Evolutionary conservation across 306 rosid species (phyloP).

Genomic region (Inga laurina): DNA sequence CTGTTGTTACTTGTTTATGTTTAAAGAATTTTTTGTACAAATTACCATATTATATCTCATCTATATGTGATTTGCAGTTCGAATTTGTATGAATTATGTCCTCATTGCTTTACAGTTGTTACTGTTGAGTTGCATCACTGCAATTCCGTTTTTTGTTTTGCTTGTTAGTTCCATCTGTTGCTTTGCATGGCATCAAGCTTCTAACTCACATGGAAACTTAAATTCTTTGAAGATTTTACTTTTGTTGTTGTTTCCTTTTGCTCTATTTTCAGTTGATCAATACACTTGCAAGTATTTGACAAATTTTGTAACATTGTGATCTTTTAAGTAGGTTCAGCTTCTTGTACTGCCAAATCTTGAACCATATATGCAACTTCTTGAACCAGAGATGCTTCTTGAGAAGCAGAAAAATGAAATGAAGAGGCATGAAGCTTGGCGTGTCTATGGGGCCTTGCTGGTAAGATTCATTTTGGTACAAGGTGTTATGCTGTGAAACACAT

Average conservation of each 20-base stretch:
- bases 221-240: neutral
- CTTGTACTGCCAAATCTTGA: constrained; percentile 78
- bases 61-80: neutral
- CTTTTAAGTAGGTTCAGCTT: constrained; percentile 62
- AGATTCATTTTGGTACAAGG: constrained; percentile 20
- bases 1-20: neutral
- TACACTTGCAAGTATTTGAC: constrained; percentile 16
- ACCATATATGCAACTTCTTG: constrained; percentile 74
- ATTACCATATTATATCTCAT: neutral
- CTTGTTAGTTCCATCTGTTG: neutral
- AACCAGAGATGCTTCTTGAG: constrained; percentile 79
- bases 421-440: constrained; percentile 92
- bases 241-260: neutral
- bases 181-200: neutral
- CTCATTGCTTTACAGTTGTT: neutral
- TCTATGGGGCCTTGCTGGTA: constrained; percentile 83
- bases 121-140: too few relatives aligned
- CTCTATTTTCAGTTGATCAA: neutral
- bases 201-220: neutral
- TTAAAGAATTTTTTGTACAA: neutral
- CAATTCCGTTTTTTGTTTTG: neutral
- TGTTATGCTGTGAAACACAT: neutral
- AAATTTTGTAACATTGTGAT: constrained; percentile 13
- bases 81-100: neutral
- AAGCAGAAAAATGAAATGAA: constrained; percentile 80